Percentiles rank a stretch among this genome's conserved stretches.
These are phyloP conservation scores for Alternaria longipes DNA, from an alignment of 2,329 filamentous ascomycete genomes.

Conservation along the genomic window DNA sequence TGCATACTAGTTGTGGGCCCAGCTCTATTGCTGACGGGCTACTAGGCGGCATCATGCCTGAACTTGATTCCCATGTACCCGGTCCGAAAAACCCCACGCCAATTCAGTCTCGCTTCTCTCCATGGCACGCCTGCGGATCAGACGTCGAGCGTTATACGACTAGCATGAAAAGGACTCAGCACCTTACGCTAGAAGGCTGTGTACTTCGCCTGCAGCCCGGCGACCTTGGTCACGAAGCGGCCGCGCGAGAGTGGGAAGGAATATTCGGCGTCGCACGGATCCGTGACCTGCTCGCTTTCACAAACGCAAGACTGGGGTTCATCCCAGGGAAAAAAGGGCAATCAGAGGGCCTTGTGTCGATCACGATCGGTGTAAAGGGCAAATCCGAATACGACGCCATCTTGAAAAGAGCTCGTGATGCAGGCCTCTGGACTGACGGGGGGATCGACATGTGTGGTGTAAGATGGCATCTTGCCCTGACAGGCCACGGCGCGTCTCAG, in stretches of 20 bases:
- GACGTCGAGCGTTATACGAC: constrained; percentile 48
- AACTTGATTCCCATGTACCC: constrained; percentile 53
- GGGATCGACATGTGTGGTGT: constrained; percentile 52
- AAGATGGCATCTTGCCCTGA: constrained; percentile 49
- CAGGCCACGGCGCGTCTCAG: constrained; percentile 25
- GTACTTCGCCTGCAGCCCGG: constrained; percentile 51
- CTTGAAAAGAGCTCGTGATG: constrained; percentile 40
- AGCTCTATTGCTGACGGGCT: constrained; percentile 5
- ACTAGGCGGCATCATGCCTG: constrained; percentile 55
- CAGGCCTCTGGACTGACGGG: constrained; percentile 44
- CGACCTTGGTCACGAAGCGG: constrained; percentile 49
- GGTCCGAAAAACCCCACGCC: constrained; percentile 50
- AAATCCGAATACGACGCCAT: constrained; percentile 45
- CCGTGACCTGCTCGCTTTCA: constrained; percentile 52
- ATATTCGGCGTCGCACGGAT: constrained; percentile 54
- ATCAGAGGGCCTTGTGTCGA: constrained; percentile 50
- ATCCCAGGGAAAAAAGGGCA: constrained; percentile 43
- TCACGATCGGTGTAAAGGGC: constrained; percentile 52
- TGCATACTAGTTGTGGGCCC: too few relatives aligned
- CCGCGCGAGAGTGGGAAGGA: constrained; percentile 53
- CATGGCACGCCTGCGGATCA: constrained; percentile 57
- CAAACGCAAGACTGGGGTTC: constrained; percentile 50
- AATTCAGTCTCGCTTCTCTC: constrained; percentile 51
- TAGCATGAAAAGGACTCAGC: constrained; percentile 49
- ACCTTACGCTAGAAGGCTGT: constrained; percentile 50